Evolutionary conservation across 768 basidiomycete genomes (phyloP), one percentile per base, ranked within the genome.

Genomic region (Auricularia sp.): DNA sequence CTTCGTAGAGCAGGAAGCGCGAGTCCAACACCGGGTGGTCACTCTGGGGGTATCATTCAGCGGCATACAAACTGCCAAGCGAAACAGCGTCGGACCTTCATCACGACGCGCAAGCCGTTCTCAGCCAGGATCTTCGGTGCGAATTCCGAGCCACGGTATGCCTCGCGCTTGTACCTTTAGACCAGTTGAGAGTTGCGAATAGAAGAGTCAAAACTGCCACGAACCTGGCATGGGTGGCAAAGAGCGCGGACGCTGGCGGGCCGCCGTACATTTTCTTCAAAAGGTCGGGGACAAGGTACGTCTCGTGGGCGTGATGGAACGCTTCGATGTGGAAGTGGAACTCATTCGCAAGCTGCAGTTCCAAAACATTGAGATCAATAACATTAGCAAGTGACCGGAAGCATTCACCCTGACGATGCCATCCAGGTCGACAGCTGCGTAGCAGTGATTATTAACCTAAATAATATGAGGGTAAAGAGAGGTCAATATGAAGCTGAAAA

Each of bases 301-400:
- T 85, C 73, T 96, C 93, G 64, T 92, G 87, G 7, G 93, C 94
- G 71, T 92, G 89, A 70, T 94, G 92, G 71, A 94, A 86, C 5
- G 90, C 88, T 5, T 89, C 84, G 35, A 94, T 80, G 1, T 85
- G 82, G 71, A 93, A 94, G 69, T 92, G 77, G 79, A 95, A 98
- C 75, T 97, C 94, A 72, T 96, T 91, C 42, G 91, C 86, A 62
- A 97, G 80, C 85, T 94, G 67, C 87, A 39, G 39, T 39, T 7
- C 29, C 29, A 29, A 29, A 29, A 29, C 29, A 29, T 29, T 29
- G 29, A 29, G 29, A 29, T 2, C 29, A 29, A 29, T 29, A 29
- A 29, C 29, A 29, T 29, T 29, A 29, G 29, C 29, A 29, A 29
- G 29, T 29, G 29, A 29, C 1, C 29, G 29, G 29, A 29, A 29